Evolutionary conservation across 2,329 filamentous ascomycete genomes (phyloP).

Genomic region (Paecilomyces formosus): DNA sequence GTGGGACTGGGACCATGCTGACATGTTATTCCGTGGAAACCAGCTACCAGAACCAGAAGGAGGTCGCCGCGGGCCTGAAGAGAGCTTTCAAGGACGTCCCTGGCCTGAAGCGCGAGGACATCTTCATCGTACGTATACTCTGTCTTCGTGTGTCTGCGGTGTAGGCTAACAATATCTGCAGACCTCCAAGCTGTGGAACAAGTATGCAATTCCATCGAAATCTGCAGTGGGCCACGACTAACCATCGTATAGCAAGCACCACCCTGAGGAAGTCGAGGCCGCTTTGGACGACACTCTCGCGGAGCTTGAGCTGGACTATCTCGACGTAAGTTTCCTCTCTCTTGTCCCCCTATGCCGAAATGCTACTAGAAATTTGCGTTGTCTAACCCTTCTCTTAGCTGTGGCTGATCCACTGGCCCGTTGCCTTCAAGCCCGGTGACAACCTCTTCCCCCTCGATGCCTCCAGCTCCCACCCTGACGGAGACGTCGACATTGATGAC

Average conservation of each 20-base stretch:
- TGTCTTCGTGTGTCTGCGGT: not conserved
- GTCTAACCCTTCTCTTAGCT: slow-evolving; percentile 16
- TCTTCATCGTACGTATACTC: slow-evolving; percentile 29
- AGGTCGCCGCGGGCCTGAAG: slow-evolving; percentile 27
- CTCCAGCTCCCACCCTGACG: slow-evolving; percentile 27
- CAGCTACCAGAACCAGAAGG: slow-evolving; percentile 32
- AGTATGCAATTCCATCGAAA: slow-evolving; percentile 12
- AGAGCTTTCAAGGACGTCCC: slow-evolving; percentile 29
- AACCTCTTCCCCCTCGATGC: slow-evolving; percentile 40
- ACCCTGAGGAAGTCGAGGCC: slow-evolving; percentile 43
- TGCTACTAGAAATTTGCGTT: not conserved
- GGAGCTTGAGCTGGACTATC: slow-evolving; percentile 47
- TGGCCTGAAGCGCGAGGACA: slow-evolving; percentile 33
- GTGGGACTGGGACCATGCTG: not conserved
- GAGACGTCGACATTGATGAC: slow-evolving; percentile 40
- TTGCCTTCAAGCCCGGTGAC: slow-evolving; percentile 29
- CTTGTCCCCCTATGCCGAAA: no score
- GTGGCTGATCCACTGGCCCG: slow-evolving; percentile 42
- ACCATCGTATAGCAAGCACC: slow-evolving; percentile 30
- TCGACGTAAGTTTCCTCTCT: slow-evolving; percentile 42
- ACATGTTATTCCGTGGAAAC: not conserved
- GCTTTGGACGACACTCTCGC: slow-evolving; percentile 44
- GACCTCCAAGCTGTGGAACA: slow-evolving; percentile 59
- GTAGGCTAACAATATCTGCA: slow-evolving; percentile 8
- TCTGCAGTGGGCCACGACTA: not conserved